Evolutionary conservation across 1,139 yeast species (phyloP).

Genomic region (Groenewaldozyma sp.): DNA sequence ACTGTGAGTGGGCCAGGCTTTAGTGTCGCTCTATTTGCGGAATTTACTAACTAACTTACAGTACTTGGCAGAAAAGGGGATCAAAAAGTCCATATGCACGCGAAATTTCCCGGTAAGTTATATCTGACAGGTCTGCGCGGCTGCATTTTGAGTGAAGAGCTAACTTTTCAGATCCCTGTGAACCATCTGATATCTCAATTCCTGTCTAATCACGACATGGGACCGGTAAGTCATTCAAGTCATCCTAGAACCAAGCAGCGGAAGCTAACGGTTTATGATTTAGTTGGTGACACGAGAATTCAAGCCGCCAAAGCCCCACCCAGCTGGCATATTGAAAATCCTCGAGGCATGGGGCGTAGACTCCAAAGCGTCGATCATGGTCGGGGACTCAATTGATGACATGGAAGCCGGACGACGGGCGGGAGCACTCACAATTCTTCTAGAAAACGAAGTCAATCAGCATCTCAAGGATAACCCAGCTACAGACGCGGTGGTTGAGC

Average conservation of each 20-base stretch:
- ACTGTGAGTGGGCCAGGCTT: constrained; percentile 18
- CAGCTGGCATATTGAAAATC: constrained; percentile 49
- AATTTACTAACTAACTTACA: constrained; percentile 14
- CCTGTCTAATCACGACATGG: constrained; percentile 36
- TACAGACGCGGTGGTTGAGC: constrained; percentile 36
- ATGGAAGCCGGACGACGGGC: constrained; percentile 51
- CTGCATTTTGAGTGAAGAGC: no score
- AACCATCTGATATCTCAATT: constrained; percentile 38
- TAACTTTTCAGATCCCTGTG: constrained; percentile 35
- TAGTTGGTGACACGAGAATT: constrained; percentile 46
- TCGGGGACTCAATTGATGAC: constrained; percentile 61
- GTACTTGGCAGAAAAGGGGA: constrained; percentile 27
- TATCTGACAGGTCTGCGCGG: neutral
- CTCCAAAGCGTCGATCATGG: constrained; percentile 47
- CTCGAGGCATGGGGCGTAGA: constrained; percentile 37
- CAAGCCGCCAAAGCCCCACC: constrained; percentile 56
- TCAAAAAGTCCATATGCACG: constrained; percentile 50
- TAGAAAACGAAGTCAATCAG: constrained; percentile 41
- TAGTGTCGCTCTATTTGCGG: no score
- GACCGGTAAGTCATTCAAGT: constrained; percentile 30
- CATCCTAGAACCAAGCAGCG: neutral
- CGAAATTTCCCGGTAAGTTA: constrained; percentile 38
- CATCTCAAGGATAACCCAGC: constrained; percentile 31
- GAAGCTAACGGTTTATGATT: neutral
- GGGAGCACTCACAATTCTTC: constrained; percentile 46